phyloP scores from a whole-genome alignment of 2,329 filamentous ascomycete species.

The Fusarium subtropicale region DNA sequence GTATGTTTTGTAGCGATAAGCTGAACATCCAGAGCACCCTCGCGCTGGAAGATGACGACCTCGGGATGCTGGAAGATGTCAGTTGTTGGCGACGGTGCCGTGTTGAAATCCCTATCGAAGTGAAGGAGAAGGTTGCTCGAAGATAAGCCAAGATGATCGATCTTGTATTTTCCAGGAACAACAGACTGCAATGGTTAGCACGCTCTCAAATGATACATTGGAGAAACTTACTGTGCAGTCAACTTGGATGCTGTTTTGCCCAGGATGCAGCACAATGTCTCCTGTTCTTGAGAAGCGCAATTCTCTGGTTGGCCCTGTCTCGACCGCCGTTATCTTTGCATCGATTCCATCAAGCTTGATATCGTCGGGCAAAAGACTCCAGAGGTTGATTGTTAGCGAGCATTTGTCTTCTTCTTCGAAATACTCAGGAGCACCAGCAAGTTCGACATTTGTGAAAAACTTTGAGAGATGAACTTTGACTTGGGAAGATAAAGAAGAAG shows the following conservation, averaged over 20 bases:
- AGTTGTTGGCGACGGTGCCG: conserved; percentile 58
- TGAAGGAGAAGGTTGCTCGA: conserved; percentile 73
- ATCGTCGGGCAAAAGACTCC: conserved; percentile 78
- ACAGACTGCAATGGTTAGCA: conserved; percentile 62
- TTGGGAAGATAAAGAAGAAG: conserved; percentile 63
- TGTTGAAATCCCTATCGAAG: conserved; percentile 69
- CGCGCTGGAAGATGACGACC: conserved; percentile 78
- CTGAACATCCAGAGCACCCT: conserved; percentile 74
- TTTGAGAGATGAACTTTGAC: conserved; percentile 75
- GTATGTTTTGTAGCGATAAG: conserved; percentile 76
- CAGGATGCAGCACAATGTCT: conserved; percentile 57
- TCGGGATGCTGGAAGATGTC: conserved; percentile 69
- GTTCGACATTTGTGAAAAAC: conserved; percentile 77
- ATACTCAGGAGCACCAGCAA: conserved; percentile 77
- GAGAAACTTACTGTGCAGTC: conserved; percentile 51
- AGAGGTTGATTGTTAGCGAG: conserved; percentile 73
- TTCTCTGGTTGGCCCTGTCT: conserved; percentile 70
- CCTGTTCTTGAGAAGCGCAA: conserved; percentile 51
- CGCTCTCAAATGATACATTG: rapidly evolving
- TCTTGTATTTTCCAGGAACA: conserved; percentile 78
- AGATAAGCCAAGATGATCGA: conserved; percentile 76
- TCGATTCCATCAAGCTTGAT: conserved; percentile 74
- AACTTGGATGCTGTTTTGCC: conserved; percentile 57
- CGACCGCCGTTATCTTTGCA: conserved; percentile 70
- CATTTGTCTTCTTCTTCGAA: conserved; percentile 80